Evolutionary conservation across 225 moss, liverwort and hornwort species (phyloP), one percentile per base, ranked within the genome.

Genomic region (Ulota crispa): DNA sequence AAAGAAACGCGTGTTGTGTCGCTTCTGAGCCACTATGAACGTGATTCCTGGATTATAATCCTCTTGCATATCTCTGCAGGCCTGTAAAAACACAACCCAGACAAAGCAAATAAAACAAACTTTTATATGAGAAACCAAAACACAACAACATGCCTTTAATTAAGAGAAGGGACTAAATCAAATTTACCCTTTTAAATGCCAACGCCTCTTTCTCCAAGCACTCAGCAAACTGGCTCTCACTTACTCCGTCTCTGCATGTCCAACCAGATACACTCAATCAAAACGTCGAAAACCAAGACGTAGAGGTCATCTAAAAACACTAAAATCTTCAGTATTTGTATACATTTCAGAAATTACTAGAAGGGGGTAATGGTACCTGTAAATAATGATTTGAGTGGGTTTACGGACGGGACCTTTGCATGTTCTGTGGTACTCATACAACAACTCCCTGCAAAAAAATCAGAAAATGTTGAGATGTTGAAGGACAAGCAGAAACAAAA

Each of bases 1-100:
- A 53, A 98, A 98, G 64, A 98, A 92, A 0, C 97, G 93, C n/a
- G 97, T 98, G 61, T 98, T 95, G 63, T 98, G 97, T 67, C 97
- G 84, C 84, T 98, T 98, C 62, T 98, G 97, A 23, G 95, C 95
- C 0, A 98, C 87, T 15, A 98, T 88, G 16, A 98, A 85, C 1
- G 95, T 95, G 21, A 98, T 91, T 26, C 87, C 90, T 6, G 97
- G 95, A 45, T 91, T 94, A 63, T 95, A 98, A 36, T 79, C 86
- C 9, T 70, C 77, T 60, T 91, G 73, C n/a, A 95, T 73, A 36
- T 86, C 80, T 18, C 64, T 67, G 80, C 93, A 94, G 3, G 95
- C 97, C 88, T 91, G 86, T 53, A 54, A 30, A 39, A 26, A 55
- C 18, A 75, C 9, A 55, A 47, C 47, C 50, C 50, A 50, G 50